Evolutionary conservation across 2,329 filamentous ascomycete species (phyloP).

Genomic region (Alternaria arbusti): DNA sequence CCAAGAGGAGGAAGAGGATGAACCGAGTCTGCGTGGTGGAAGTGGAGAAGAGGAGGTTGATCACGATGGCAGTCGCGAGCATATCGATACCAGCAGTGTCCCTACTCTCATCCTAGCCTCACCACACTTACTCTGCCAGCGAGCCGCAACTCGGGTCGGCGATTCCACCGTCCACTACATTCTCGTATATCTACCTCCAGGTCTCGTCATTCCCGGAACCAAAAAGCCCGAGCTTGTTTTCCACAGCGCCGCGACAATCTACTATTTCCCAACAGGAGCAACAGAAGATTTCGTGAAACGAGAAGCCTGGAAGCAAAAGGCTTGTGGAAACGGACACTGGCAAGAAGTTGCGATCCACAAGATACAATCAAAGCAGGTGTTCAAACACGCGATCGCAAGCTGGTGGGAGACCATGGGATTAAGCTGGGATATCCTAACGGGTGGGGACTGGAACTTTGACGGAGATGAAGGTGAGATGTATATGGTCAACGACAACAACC

Average conservation of each 20-base stretch:
- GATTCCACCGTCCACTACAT: neutral
- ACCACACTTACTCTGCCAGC: neutral
- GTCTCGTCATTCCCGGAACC: slow-evolving; percentile 8
- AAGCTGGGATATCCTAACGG: neutral
- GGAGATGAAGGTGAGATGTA: slow-evolving; percentile 19
- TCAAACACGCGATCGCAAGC: slow-evolving; percentile 15
- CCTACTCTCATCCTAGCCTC: neutral
- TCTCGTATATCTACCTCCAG: slow-evolving; percentile 12
- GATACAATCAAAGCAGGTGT: slow-evolving; percentile 12
- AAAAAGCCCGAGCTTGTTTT: slow-evolving; percentile 7
- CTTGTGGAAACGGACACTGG: neutral
- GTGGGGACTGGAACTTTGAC: slow-evolving; percentile 5
- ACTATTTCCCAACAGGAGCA: neutral
- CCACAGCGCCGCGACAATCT: neutral
- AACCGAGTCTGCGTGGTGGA: neutral
- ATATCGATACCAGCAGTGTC: neutral
- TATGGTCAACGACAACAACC: slow-evolving; percentile 6
- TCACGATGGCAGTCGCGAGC: neutral
- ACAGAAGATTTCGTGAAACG: neutral
- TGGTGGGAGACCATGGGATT: slow-evolving; percentile 1
- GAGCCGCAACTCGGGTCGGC: neutral
- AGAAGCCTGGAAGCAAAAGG: neutral
- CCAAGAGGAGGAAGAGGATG: neutral
- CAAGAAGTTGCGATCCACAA: slow-evolving; percentile 6
- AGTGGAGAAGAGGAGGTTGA: neutral